phyloP scores from a whole-genome alignment of 2,329 filamentous ascomycete genomes.

The Neocatenulostroma microsporum region DNA sequence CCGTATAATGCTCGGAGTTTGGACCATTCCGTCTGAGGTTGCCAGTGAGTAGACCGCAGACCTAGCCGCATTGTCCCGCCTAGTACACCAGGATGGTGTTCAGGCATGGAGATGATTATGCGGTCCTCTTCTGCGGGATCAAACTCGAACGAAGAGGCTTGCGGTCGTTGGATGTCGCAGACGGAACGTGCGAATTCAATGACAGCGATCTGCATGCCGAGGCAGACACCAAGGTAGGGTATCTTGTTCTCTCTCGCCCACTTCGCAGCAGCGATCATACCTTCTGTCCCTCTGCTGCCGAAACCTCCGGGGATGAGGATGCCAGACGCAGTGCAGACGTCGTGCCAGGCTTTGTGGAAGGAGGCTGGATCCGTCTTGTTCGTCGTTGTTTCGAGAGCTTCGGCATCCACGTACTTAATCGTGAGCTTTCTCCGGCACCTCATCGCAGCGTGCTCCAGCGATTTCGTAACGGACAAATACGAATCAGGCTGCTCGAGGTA shows the following conservation, averaged over 20 bases:
- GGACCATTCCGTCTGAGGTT: constrained; percentile 67
- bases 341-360: constrained; percentile 75
- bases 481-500: constrained; percentile 79
- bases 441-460: constrained; percentile 88
- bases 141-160: constrained; percentile 52
- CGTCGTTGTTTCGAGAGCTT: constrained; percentile 66
- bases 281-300: constrained; percentile 71
- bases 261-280: constrained; percentile 80
- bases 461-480: constrained; percentile 76
- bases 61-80: constrained; percentile 86
- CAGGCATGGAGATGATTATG: constrained; percentile 87
- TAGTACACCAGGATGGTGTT: constrained; percentile 66
- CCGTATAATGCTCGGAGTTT: constrained; percentile 70
- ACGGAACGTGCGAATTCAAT: constrained; percentile 79
- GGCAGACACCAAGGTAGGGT: constrained; percentile 81
- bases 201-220: constrained; percentile 89
- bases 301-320: constrained; percentile 71
- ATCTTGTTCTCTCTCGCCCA: constrained; percentile 77
- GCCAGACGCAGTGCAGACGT: constrained; percentile 62
- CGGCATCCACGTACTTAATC: constrained; percentile 75
- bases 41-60: constrained; percentile 65
- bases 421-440: constrained; percentile 70
- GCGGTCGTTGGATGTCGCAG: constrained; percentile 49
- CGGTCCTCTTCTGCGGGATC: constrained; percentile 52
- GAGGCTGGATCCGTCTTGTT: constrained; percentile 57